These are phyloP conservation scores for Hibiscus trionum DNA, from an alignment of 345 rosid genomes.

Conservation along the genomic window DNA sequence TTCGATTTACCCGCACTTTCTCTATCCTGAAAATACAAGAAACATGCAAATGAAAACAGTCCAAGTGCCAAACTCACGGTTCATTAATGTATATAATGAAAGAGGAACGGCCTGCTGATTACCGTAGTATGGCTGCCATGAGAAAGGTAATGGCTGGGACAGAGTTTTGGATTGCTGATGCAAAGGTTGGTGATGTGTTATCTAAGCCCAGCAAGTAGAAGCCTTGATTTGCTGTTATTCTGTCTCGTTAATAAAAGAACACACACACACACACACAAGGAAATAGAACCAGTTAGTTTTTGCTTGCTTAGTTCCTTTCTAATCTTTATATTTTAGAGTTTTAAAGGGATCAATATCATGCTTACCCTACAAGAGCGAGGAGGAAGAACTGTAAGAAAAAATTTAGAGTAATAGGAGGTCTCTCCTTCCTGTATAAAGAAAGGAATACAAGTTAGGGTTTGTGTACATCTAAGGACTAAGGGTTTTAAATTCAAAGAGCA, in stretches of 20 bases:
- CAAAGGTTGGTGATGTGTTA: slow-evolving; percentile 92
- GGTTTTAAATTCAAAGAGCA: not conserved
- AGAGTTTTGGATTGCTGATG: slow-evolving; percentile 96
- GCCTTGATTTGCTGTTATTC: slow-evolving; percentile 97
- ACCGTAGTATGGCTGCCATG: slow-evolving; percentile 88
- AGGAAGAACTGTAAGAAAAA: slow-evolving; percentile 81
- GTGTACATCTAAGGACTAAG: not conserved
- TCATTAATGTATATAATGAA: not conserved
- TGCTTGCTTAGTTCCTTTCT: not conserved
- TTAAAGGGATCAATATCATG: not conserved
- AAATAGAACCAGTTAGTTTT: not conserved
- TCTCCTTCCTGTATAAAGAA: slow-evolving; percentile 63
- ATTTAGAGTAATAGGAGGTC: slow-evolving; percentile 75
- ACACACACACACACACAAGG: not conserved
- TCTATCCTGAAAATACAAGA: slow-evolving; percentile 57
- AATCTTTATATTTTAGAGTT: not conserved
- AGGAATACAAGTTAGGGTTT: not conserved
- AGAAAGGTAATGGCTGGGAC: slow-evolving; percentile 98
- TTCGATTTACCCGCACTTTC: slow-evolving; percentile 68
- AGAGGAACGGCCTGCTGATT: not conserved
- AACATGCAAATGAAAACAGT: not conserved
- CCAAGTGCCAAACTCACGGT: not conserved
- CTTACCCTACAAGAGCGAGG: slow-evolving; percentile 83
- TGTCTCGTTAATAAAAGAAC: slow-evolving; percentile 21
- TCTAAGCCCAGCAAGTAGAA: slow-evolving; percentile 90